These are phyloP conservation scores for Phlegmacium glaucopus DNA, from an alignment of 768 basidiomycete species.

Conservation along the genomic window DNA sequence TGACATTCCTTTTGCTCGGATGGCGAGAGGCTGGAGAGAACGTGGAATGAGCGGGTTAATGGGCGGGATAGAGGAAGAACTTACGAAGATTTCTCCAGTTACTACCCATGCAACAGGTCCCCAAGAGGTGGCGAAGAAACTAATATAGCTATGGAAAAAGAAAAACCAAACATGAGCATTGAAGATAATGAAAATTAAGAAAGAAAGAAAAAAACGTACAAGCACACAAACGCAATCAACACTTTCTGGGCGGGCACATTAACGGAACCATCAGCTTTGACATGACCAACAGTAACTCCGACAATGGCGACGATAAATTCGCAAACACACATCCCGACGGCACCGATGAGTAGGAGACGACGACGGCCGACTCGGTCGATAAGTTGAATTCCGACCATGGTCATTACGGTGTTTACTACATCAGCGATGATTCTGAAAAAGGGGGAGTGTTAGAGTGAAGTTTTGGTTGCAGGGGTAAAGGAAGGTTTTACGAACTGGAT, in stretches of 20 bases:
- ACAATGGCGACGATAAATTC: slow-evolving; percentile 68
- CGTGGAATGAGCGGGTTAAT: background rate
- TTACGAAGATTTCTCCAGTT: slow-evolving; percentile 70
- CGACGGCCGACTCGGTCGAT: slow-evolving; percentile 82
- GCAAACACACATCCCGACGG: slow-evolving; percentile 77
- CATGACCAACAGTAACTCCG: slow-evolving; percentile 29
- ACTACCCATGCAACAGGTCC: slow-evolving; percentile 67
- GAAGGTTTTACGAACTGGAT: slow-evolving; percentile 30
- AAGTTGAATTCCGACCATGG: slow-evolving; percentile 71
- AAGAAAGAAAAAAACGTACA: slow-evolving; percentile 30
- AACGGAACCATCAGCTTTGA: no score
- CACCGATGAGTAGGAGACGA: slow-evolving; percentile 72
- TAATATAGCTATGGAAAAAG: slow-evolving; percentile 15
- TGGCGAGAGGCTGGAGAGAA: slow-evolving; percentile 47
- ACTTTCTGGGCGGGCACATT: slow-evolving; percentile 50
- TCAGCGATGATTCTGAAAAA: slow-evolving; percentile 37
- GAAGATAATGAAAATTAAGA: background rate
- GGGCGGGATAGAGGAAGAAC: no score
- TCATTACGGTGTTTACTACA: slow-evolving; percentile 75
- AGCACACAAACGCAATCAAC: slow-evolving; percentile 55
- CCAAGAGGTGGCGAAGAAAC: slow-evolving; percentile 58
- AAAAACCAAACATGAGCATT: no score
- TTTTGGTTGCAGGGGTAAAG: no score
- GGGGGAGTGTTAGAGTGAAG: background rate
- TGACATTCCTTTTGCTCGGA: slow-evolving; percentile 78